Evolutionary conservation across 495 filamentous ascomycete species (phyloP).

Genomic region (Penicillium turbatum): DNA sequence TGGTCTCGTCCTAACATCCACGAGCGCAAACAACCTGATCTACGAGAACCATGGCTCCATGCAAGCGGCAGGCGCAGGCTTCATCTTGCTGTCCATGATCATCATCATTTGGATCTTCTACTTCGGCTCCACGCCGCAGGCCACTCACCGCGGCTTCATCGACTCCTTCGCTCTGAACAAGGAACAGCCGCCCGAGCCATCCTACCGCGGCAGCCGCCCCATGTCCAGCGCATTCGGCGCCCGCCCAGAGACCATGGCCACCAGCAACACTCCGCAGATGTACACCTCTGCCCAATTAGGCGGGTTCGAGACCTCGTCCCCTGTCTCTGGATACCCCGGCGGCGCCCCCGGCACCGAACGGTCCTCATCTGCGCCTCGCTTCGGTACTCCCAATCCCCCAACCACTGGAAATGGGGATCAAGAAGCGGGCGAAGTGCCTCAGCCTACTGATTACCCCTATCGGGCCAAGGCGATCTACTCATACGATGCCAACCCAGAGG

Average conservation of each 20-base stretch:
- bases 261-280: conserved; percentile 82
- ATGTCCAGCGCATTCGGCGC: conserved; percentile 46
- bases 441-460: conserved; percentile 92
- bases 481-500: conserved; percentile 97
- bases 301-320: conserved; percentile 94
- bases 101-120: conserved; percentile 98
- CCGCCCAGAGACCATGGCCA: conserved; percentile 78
- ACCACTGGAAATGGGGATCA: conserved; percentile 16
- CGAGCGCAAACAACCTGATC: conserved; percentile 76
- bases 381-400: conserved; percentile 37
- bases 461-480: conserved; percentile 97
- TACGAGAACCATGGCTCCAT: conserved; percentile 64
- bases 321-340: conserved; percentile 74
- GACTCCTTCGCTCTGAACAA: conserved; percentile 96
- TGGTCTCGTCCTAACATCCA: conserved; percentile 77
- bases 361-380: conserved; percentile 55
- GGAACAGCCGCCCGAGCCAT: conserved; percentile 51
- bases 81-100: conserved; percentile 94
- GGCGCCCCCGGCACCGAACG: conserved; percentile 55
- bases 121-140: conserved; percentile 87
- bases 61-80: conserved; percentile 87
- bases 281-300: conserved; percentile 93
- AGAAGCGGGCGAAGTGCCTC: conserved; percentile 60
- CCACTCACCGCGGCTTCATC: conserved; percentile 83
- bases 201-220: conserved; percentile 62